phyloP scores from a whole-genome alignment of 768 basidiomycete genomes.

The Boletus barrowsii region DNA sequence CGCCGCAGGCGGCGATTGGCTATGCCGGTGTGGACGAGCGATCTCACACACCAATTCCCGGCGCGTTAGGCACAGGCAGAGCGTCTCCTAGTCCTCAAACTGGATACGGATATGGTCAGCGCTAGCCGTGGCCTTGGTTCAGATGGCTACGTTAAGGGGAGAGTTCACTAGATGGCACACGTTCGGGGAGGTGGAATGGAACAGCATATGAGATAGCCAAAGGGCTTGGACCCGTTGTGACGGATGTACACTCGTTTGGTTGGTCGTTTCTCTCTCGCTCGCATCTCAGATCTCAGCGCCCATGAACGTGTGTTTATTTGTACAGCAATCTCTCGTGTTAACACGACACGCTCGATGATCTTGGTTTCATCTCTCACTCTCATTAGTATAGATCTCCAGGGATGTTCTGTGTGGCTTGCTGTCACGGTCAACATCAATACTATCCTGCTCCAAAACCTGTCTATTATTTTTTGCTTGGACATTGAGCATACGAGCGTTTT shows the following conservation, averaged over 20 bases:
- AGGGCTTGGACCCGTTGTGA: constrained; percentile 15
- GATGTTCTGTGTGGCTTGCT: constrained; percentile 18
- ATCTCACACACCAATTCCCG: constrained; percentile 29
- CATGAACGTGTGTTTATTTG: constrained; percentile 10
- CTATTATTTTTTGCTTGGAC: constrained; percentile 14
- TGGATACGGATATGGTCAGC: constrained; percentile 42
- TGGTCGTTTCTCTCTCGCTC: constrained; percentile 9
- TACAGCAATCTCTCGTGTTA: constrained; percentile 12
- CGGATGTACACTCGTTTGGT: constrained; percentile 29
- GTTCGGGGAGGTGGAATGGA: constrained; percentile 1
- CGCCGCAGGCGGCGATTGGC: constrained; percentile 39
- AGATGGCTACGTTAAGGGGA: not conserved
- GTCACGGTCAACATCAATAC: constrained; percentile 4
- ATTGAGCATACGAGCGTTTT: constrained; percentile 21
- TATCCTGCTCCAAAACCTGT: constrained; percentile 8
- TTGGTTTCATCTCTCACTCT: constrained; percentile 12
- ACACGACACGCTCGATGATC: constrained; percentile 9
- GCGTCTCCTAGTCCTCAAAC: constrained; percentile 46
- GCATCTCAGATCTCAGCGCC: constrained; percentile 1
- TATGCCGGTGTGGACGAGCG: constrained; percentile 34
- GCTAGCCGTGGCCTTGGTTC: constrained; percentile 16
- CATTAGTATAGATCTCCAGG: constrained; percentile 23
- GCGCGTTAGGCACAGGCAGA: constrained; percentile 28
- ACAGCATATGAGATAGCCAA: constrained; percentile 13
- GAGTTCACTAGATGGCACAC: constrained; percentile 10